These are phyloP conservation scores for Sclerotinia nivalis DNA, from an alignment of 2,329 filamentous ascomycete genomes.

Conservation along the genomic window DNA sequence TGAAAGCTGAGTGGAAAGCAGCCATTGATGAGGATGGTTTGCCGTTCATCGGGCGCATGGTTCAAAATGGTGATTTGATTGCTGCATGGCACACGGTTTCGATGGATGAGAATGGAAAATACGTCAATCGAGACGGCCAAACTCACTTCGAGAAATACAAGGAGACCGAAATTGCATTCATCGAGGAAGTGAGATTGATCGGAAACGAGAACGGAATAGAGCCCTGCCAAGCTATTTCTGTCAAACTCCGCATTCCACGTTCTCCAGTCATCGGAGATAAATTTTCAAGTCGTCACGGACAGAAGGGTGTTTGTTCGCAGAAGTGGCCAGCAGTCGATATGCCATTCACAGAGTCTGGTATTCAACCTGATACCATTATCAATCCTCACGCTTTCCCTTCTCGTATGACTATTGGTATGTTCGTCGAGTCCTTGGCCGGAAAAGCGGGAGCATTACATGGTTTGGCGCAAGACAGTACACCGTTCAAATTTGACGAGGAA, in stretches of 20 bases:
- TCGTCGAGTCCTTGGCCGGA: constrained; percentile 93
- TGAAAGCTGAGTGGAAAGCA: constrained; percentile 69
- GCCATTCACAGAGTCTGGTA: constrained; percentile 95
- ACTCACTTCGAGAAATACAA: constrained; percentile 95
- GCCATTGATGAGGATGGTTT: constrained; percentile 86
- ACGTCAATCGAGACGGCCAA: constrained; percentile 80
- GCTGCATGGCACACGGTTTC: constrained; percentile 89
- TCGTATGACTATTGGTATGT: constrained; percentile 99
- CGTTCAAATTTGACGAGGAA: constrained; percentile 91
- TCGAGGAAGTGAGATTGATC: constrained; percentile 90
- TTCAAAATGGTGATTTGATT: constrained; percentile 80
- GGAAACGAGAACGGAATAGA: constrained; percentile 82
- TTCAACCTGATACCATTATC: constrained; percentile 97
- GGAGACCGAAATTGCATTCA: constrained; percentile 80
- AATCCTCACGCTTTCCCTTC: constrained; percentile 99
- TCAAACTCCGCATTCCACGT: constrained; percentile 91
- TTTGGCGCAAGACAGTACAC: constrained; percentile 92
- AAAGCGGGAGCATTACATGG: constrained; percentile 94
- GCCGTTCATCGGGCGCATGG: constrained; percentile 73
- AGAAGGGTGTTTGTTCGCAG: constrained; percentile 95
- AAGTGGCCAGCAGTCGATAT: constrained; percentile 94
- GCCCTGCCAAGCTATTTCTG: constrained; percentile 81
- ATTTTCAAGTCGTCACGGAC: constrained; percentile 96
- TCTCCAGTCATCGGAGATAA: constrained; percentile 96
- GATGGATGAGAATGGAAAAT: constrained; percentile 73